These are phyloP conservation scores for Camelina neglecta DNA, from an alignment of 345 rosid species.

Conservation along the genomic window DNA sequence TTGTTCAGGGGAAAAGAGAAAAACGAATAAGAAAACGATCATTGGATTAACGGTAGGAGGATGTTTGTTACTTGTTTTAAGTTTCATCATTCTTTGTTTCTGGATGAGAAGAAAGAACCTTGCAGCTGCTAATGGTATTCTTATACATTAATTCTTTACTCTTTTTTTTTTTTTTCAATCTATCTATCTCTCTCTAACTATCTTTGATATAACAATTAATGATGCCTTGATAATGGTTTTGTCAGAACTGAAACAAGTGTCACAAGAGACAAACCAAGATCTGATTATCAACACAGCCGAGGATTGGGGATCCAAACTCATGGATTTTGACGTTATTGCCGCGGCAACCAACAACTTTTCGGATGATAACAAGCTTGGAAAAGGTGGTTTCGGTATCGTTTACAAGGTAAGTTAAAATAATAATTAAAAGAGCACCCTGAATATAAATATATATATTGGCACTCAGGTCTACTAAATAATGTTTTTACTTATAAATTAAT, in stretches of 20 bases:
- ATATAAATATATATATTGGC: too few relatives aligned
- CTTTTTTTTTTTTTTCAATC: too few relatives aligned
- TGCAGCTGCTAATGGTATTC: not conserved
- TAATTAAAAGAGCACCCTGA: not conserved
- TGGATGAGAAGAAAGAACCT: not conserved
- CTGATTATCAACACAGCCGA: not conserved
- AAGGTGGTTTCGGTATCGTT: not conserved
- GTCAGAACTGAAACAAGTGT: not conserved
- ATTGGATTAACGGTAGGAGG: not conserved
- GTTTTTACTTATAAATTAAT: too few relatives aligned
- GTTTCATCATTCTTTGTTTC: not conserved
- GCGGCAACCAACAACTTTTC: not conserved
- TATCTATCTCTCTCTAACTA: too few relatives aligned
- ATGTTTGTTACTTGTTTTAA: not conserved
- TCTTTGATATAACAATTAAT: too few relatives aligned
- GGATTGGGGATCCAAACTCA: not conserved
- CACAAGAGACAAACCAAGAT: not conserved
- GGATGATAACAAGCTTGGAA: not conserved
- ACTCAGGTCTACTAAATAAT: too few relatives aligned
- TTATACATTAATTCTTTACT: not conserved
- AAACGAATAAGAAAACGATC: not conserved
- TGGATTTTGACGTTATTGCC: not conserved
- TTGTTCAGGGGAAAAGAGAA: not conserved
- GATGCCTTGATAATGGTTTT: too few relatives aligned
- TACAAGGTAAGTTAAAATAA: not conserved